These are phyloP conservation scores for Neurospora sp. DNA, from an alignment of 495 filamentous ascomycete genomes.

Conservation along the genomic window DNA sequence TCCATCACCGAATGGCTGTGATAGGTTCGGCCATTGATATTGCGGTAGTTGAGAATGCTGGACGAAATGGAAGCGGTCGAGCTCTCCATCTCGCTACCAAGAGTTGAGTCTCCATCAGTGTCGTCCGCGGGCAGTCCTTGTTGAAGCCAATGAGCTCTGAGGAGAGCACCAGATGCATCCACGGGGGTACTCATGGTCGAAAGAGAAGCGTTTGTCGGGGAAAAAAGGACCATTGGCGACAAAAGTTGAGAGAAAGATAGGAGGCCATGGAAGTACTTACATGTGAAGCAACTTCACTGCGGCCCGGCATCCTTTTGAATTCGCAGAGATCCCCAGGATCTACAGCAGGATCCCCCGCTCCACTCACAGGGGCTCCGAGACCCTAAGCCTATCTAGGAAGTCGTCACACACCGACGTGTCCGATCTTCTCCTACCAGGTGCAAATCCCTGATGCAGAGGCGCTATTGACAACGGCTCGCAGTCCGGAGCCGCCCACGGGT, in stretches of 20 bases:
- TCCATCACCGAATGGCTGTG: conserved; percentile 25
- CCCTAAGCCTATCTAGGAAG: neutral
- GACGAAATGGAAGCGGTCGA: conserved; percentile 35
- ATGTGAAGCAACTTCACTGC: neutral
- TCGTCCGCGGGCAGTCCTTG: neutral
- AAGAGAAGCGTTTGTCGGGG: neutral
- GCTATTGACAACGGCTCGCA: neutral
- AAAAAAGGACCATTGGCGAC: neutral
- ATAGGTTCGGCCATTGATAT: conserved; percentile 29
- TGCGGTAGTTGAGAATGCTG: conserved; percentile 35
- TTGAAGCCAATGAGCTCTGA: neutral
- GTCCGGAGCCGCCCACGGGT: neutral
- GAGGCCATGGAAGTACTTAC: neutral
- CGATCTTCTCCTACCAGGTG: neutral
- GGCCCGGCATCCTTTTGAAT: neutral
- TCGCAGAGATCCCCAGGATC: neutral
- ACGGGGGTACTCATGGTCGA: neutral
- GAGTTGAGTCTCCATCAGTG: neutral
- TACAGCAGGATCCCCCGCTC: neutral
- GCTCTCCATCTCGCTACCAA: neutral
- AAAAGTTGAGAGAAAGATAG: neutral
- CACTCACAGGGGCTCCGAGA: neutral
- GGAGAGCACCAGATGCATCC: neutral
- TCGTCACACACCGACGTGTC: neutral
- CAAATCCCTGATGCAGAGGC: neutral